Percentiles rank a stretch among this genome's conserved stretches.
These are phyloP conservation scores for Lentinula detonsa DNA, from an alignment of 768 basidiomycete species.

Conservation along the genomic window DNA sequence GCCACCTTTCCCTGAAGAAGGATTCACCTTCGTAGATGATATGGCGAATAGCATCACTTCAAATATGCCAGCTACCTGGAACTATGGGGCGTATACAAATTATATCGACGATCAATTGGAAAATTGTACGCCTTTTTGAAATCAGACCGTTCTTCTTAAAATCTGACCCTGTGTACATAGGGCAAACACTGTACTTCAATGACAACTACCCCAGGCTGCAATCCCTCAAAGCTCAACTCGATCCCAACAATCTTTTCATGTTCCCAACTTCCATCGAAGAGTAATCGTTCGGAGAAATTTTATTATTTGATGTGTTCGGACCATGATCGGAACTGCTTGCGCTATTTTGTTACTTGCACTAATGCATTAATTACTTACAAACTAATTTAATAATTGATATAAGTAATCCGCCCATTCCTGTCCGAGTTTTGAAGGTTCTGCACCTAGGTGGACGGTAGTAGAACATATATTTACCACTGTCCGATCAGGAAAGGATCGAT, in stretches of 20 bases:
- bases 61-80: slow-evolving; percentile 6
- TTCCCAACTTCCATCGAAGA: slow-evolving; percentile 30
- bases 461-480: too few species aligned
- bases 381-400: too few species aligned
- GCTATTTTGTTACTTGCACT: background rate
- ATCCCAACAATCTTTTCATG: slow-evolving; percentile 31
- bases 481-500: too few species aligned
- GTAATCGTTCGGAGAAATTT: background rate
- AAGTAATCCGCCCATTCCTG: too few species aligned
- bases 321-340: background rate
- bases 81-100: slow-evolving; percentile 21
- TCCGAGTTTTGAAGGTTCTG: too few species aligned
- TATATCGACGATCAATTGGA: slow-evolving; percentile 30
- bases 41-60: slow-evolving; percentile 4
- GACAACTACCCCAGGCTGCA: slow-evolving; percentile 23
- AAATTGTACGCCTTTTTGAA: slow-evolving; percentile 18
- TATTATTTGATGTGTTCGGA: background rate
- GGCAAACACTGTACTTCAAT: slow-evolving; percentile 28
- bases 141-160: too few species aligned
- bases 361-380: background rate
- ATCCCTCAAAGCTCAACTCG: slow-evolving; percentile 24
- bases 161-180: slow-evolving; percentile 9
- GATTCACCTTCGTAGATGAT: slow-evolving; percentile 30
- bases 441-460: too few species aligned
- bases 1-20: slow-evolving; percentile 26